Evolutionary conservation across 1,284 basidiomycete genomes (phyloP), one percentile per base, ranked within the genome.

Genomic region (Naganishia sp.): DNA sequence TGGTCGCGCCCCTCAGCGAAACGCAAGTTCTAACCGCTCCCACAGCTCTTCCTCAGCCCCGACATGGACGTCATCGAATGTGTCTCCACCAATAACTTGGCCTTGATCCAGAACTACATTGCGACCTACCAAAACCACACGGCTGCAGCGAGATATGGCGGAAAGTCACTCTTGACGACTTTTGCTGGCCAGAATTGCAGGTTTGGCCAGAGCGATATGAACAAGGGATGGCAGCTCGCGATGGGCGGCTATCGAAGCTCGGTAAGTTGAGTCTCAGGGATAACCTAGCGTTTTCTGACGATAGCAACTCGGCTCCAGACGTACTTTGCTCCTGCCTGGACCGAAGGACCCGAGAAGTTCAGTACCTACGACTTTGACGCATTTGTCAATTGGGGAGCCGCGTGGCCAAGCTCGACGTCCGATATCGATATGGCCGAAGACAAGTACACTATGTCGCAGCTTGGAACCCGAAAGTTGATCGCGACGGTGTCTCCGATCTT

Each of bases 1-100:
- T 15, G 55, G 56, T 53, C 21, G 5, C 28, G 18, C 2, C 32
- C 11, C 15, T 4, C 25, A 31, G 28, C 6, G 13, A 7, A 11
- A 50, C 11, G 11, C 32, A 43, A 32, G 18, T 13, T 54, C 69
- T 69, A 57, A 51, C 68, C 1, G 69, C 35, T 15, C 51, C 42
- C 46, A 45, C 55, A 74, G 67, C 71, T 75, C 70, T 67, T 71
- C 58, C 43, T 70, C 25, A 70, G 69, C 35, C 67, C 71, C 46
- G 73, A 74, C 47, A 72, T 73, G 71, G 68, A 70, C 54, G 70
- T 70, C 57, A 70, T 75, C 21, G 63, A 69, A 17, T 73, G 73
- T 60, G 58, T 53, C 13, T 63, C 71, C n/a, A 39, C 39, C 31
- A 56, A 66, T 17, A 68, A 71, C 51, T 67, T 70, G 39, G 65